phyloP scores from a whole-genome alignment of 176 grass and related monocot genomes.

The Rhynchospora breviuscula region DNA sequence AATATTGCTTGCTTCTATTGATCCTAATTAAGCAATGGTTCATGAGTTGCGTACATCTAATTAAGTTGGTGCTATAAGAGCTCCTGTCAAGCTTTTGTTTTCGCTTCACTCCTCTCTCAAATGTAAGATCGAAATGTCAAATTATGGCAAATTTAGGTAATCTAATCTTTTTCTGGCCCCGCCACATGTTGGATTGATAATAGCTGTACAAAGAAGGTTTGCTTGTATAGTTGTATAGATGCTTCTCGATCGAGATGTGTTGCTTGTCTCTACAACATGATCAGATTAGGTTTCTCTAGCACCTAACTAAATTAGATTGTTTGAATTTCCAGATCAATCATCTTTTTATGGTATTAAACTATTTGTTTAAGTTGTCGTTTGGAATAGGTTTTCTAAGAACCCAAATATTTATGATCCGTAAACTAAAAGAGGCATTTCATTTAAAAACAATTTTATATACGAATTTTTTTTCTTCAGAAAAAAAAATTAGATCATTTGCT shows the following conservation, averaged over 20 bases:
- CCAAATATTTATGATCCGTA: too few species aligned
- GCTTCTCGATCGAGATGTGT: not conserved
- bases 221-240: not conserved
- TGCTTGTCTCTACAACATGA: not conserved
- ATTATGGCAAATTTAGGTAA: not conserved
- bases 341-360: too few species aligned
- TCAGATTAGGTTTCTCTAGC: not conserved
- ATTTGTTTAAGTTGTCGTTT: too few species aligned
- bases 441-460: too few species aligned
- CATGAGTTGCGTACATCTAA: not conserved
- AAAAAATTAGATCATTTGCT: too few species aligned
- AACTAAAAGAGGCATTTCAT: too few species aligned
- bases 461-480: too few species aligned
- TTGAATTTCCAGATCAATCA: not conserved
- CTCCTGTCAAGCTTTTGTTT: not conserved
- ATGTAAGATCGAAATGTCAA: not conserved
- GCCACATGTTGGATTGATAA: not conserved
- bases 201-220: not conserved
- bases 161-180: not conserved
- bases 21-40: not conserved
- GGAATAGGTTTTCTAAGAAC: too few species aligned
- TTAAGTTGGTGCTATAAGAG: not conserved
- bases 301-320: not conserved
- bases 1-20: too few species aligned
- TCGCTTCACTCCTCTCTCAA: conserved; percentile 12